A percentile compares a stretch with the other conserved stretches of the same genome.
These are phyloP conservation scores for Globisporangium barbulae DNA, from an alignment of 352 stramenopile species.

Conservation along the genomic window DNA sequence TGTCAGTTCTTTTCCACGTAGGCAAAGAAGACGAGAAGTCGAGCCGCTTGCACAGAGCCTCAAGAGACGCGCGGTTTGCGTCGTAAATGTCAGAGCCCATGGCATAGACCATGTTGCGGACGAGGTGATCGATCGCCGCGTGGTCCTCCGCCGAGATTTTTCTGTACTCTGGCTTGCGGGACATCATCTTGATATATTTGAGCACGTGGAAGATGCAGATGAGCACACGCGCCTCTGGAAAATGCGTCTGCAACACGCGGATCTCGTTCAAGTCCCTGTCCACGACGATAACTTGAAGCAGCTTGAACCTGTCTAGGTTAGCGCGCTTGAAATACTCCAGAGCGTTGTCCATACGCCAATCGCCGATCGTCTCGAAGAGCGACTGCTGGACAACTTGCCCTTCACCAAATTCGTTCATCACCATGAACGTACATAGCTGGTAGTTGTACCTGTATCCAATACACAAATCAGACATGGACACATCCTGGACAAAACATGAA, in stretches of 20 bases:
- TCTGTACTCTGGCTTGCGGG: conserved; percentile 7
- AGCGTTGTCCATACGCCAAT: conserved; percentile 13
- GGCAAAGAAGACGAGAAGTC: conserved; percentile 11
- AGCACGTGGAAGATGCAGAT: conserved; percentile 25
- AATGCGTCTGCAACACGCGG: conserved; percentile 10
- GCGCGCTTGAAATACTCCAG: conserved; percentile 6
- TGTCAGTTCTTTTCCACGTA: no score
- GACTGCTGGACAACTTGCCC: no score
- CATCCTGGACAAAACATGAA: no score
- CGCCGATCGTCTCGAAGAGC: no score
- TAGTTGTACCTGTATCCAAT: no score
- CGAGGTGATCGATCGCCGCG: conserved; percentile 2
- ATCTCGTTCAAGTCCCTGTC: conserved; percentile 25
- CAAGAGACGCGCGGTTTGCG: not conserved
- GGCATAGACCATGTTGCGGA: conserved; percentile 25
- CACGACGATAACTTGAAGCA: conserved; percentile 18
- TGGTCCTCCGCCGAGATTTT: conserved; percentile 22
- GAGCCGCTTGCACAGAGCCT: not conserved
- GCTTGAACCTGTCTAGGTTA: not conserved
- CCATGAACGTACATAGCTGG: no score
- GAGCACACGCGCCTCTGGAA: conserved; percentile 7
- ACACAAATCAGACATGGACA: no score
- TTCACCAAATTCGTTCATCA: no score
- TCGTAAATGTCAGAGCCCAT: conserved; percentile 6
- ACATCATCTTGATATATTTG: conserved; percentile 18